Percentiles rank a stretch among this genome's conserved stretches.
These are phyloP conservation scores for Sambucus nigra DNA, from an alignment of 129 eudicot genomes.

Conservation along the genomic window DNA sequence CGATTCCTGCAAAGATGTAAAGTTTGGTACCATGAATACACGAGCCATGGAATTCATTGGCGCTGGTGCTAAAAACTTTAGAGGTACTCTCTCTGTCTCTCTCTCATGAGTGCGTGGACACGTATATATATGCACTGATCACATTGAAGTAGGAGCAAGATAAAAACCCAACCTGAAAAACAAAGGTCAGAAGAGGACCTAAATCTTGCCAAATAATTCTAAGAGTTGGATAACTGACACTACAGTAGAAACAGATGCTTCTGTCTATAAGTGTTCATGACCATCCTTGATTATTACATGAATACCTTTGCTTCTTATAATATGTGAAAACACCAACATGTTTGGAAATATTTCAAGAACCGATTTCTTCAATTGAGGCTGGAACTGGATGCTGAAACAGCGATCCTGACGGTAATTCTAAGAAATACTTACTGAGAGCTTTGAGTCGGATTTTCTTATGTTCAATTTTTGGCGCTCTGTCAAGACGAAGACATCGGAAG, in stretches of 20 bases:
- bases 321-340: too few species aligned
- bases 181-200: too few species aligned
- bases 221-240: not conserved
- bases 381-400: not conserved
- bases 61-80: constrained; percentile 81
- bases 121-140: not conserved
- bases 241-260: not conserved
- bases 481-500: too few species aligned
- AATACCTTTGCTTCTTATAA: not conserved
- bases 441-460: not conserved
- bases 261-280: not conserved
- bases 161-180: too few species aligned
- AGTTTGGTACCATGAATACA: constrained; percentile 91
- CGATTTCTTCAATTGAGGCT: not conserved
- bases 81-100: constrained; percentile 32
- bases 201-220: too few species aligned
- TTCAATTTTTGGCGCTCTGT: not conserved
- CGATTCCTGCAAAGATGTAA: constrained; percentile 93
- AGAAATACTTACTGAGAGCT: too few species aligned
- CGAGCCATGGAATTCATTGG: constrained; percentile 90
- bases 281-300: not conserved
- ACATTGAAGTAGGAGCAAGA: too few species aligned
- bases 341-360: too few species aligned
- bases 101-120: not conserved
- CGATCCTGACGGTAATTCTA: too few species aligned